phyloP scores from a whole-genome alignment of 805 yeast species.

The Candida stauntonica region DNA sequence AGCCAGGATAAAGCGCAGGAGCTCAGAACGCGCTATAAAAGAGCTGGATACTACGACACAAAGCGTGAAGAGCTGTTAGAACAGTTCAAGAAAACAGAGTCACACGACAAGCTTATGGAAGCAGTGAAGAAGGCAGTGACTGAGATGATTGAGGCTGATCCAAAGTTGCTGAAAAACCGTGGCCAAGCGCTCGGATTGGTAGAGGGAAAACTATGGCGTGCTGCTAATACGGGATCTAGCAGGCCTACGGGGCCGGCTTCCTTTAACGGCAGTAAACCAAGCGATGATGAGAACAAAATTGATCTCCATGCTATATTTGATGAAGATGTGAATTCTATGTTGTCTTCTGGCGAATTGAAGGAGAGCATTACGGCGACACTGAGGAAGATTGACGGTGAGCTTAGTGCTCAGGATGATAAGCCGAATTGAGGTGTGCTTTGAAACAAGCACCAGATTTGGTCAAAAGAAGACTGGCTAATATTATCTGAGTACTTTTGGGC shows the following conservation, averaged over 20 bases:
- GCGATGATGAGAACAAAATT: slow-evolving; percentile 2
- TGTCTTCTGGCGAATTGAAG: slow-evolving; percentile 14
- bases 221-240: background rate
- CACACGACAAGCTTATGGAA: slow-evolving; percentile 13
- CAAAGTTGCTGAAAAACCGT: slow-evolving; percentile 21
- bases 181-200: slow-evolving; percentile 25
- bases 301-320: slow-evolving; percentile 17
- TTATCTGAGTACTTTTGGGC: no score
- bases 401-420: background rate
- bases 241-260: no score
- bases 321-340: slow-evolving; percentile 17
- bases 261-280: no score
- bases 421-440: no score
- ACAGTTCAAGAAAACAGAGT: slow-evolving; percentile 17
- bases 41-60: slow-evolving; percentile 6
- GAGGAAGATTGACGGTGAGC: slow-evolving; percentile 8
- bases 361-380: slow-evolving; percentile 8
- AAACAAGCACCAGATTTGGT: background rate
- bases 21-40: slow-evolving; percentile 17
- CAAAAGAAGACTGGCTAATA: no score
- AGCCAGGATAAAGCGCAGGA: slow-evolving; percentile 7
- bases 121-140: slow-evolving; percentile 14
- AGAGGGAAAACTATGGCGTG: slow-evolving; percentile 14
- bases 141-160: slow-evolving; percentile 17
- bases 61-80: slow-evolving; percentile 15